Evolutionary conservation across 306 rosid genomes (phyloP).

Genomic region (Lathyrus tuberosus): DNA sequence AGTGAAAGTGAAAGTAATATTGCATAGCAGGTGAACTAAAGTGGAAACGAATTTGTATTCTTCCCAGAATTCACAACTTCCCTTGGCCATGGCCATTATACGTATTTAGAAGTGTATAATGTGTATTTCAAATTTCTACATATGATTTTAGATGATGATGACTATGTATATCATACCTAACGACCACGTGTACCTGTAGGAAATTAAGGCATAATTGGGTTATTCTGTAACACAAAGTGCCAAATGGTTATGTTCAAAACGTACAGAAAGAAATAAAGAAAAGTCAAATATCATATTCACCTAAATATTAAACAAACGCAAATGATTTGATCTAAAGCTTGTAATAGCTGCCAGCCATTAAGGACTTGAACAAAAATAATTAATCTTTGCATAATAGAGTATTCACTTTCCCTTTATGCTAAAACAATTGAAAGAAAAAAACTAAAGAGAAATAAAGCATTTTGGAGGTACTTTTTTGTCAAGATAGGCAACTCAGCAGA

Average conservation of each 20-base stretch:
- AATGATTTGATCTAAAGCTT: slow-evolving; percentile 35
- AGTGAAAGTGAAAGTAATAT: slow-evolving; percentile 4
- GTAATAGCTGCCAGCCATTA: slow-evolving; percentile 35
- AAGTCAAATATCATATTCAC: slow-evolving; percentile 36
- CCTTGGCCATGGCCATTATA: not conserved
- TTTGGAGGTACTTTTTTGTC: slow-evolving; percentile 47
- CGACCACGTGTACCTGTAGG: slow-evolving; percentile 31
- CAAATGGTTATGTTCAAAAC: slow-evolving; percentile 41
- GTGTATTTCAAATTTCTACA: not conserved
- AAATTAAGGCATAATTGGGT: slow-evolving; percentile 35
- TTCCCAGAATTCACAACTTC: slow-evolving; percentile 15
- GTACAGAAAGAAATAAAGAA: slow-evolving; percentile 17
- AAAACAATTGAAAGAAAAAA: slow-evolving; percentile 12
- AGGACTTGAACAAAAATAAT: slow-evolving; percentile 33
- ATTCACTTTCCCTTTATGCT: not conserved
- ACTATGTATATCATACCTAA: slow-evolving; percentile 24
- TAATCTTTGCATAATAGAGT: slow-evolving; percentile 21
- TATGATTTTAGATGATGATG: slow-evolving; percentile 1
- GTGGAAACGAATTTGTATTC: slow-evolving; percentile 29
- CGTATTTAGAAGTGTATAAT: slow-evolving; percentile 5
- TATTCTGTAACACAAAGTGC: slow-evolving; percentile 41
- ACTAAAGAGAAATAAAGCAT: slow-evolving; percentile 33
- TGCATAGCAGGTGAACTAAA: slow-evolving; percentile 15
- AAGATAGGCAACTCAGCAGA: slow-evolving; percentile 46
- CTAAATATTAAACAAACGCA: not conserved